phyloP scores from a whole-genome alignment of 1,284 basidiomycete species.

The Microbotryum scabiosae region DNA sequence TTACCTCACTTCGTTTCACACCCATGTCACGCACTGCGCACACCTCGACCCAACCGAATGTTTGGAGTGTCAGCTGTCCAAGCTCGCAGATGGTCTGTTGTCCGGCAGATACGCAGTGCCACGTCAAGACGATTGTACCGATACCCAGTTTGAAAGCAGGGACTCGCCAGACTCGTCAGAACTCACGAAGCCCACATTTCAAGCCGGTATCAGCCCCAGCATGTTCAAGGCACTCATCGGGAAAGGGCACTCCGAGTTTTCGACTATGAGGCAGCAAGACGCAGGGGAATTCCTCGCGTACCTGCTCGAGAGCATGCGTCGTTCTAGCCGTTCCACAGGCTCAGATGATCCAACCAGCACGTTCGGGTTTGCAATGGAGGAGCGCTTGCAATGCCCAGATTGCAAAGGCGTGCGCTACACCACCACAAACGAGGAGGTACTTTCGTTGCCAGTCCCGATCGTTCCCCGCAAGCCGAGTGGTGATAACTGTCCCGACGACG shows the following conservation, averaged over 20 bases:
- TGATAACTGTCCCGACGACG: slow-evolving; percentile 35
- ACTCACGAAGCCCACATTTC: slow-evolving; percentile 50
- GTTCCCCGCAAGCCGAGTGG: slow-evolving; percentile 50
- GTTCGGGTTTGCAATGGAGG: slow-evolving; percentile 77
- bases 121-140: slow-evolving; percentile 37
- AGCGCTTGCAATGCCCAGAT: slow-evolving; percentile 68
- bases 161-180: background rate
- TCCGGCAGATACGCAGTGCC: slow-evolving; percentile 84
- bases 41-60: slow-evolving; percentile 70
- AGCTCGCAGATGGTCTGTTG: slow-evolving; percentile 83
- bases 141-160: slow-evolving; percentile 26
- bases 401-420: slow-evolving; percentile 86
- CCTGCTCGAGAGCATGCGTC: slow-evolving; percentile 61
- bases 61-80: slow-evolving; percentile 89
- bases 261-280: slow-evolving; percentile 96
- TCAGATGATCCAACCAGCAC: slow-evolving; percentile 58
- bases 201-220: slow-evolving; percentile 72
- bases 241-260: slow-evolving; percentile 86
- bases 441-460: slow-evolving; percentile 56
- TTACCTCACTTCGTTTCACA: slow-evolving; percentile 53
- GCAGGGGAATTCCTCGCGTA: slow-evolving; percentile 90
- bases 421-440: slow-evolving; percentile 64
- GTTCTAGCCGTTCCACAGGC: slow-evolving; percentile 50
- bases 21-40: slow-evolving; percentile 60
- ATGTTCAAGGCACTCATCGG: slow-evolving; percentile 87